phyloP scores from a whole-genome alignment of 2,329 filamentous ascomycete species.

The Fusarium sororula region DNA sequence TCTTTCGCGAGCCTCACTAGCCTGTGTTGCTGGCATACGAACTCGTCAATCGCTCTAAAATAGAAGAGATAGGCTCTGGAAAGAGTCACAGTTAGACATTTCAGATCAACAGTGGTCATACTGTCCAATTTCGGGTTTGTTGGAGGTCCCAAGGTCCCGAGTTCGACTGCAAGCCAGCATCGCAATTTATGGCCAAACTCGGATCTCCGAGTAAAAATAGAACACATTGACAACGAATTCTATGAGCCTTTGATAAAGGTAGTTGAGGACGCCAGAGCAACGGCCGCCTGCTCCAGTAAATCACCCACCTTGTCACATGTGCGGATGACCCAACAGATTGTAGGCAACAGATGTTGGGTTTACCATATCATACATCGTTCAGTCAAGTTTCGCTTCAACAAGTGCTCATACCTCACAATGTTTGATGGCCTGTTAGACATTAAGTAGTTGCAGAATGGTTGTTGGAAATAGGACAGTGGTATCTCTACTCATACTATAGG shows the following conservation, averaged over 20 bases:
- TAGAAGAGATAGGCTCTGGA: neutral
- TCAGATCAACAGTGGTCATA: too few relatives aligned
- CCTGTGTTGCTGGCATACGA: neutral
- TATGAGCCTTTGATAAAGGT: neutral
- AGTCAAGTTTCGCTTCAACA: neutral
- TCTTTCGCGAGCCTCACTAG: neutral
- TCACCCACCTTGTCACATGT: neutral
- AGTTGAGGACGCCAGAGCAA: neutral
- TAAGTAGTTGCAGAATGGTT: neutral
- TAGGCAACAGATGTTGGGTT: neutral
- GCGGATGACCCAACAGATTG: neutral
- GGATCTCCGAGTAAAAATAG: neutral
- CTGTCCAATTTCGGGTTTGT: neutral
- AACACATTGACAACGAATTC: neutral
- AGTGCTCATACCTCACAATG: neutral
- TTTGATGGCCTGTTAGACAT: neutral
- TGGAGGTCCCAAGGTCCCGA: neutral
- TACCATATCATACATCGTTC: neutral
- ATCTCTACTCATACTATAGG: neutral
- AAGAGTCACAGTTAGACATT: neutral
- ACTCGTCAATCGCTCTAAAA: neutral
- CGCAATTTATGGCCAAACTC: neutral
- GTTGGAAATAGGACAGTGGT: neutral
- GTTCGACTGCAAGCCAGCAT: neutral
- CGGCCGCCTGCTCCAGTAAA: neutral